phyloP scores from a whole-genome alignment of 1,284 basidiomycete species.

The Sporisorium sorghi region DNA sequence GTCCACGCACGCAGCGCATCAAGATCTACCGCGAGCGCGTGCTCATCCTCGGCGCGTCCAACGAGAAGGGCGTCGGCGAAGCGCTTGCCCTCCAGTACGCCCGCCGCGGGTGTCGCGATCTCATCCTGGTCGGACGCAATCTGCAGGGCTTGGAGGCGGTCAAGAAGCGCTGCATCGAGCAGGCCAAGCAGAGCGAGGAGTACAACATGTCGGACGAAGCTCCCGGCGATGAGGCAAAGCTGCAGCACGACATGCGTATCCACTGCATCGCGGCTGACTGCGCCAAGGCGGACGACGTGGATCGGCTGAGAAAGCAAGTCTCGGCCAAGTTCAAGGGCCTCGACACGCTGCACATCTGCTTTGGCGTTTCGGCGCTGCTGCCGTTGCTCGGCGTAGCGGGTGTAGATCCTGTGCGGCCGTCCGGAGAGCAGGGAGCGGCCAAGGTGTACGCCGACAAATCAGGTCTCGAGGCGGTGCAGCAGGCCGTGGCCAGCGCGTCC shows the following conservation, averaged over 20 bases:
- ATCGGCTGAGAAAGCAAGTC: conserved; percentile 75
- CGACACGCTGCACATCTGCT: conserved; percentile 85
- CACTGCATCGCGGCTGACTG: conserved; percentile 76
- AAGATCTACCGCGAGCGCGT: conserved; percentile 76
- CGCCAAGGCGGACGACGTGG: conserved; percentile 77
- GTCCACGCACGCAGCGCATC: conserved; percentile 56
- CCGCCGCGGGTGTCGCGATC: conserved; percentile 78
- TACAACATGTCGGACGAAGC: conserved; percentile 56
- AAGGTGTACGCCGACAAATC: conserved; percentile 72
- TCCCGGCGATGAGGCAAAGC: conserved; percentile 45
- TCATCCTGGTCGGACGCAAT: conserved; percentile 80
- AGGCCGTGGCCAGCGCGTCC: conserved; percentile 67
- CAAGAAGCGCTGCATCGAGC: conserved; percentile 74
- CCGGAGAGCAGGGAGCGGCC: conserved; percentile 69
- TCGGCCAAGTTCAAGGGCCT: conserved; percentile 78
- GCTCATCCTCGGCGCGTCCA: conserved; percentile 81
- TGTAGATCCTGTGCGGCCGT: conserved; percentile 71
- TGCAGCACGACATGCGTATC: conserved; percentile 55
- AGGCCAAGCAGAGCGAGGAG: conserved; percentile 47
- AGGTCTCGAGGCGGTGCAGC: conserved; percentile 69
- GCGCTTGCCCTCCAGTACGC: conserved; percentile 81
- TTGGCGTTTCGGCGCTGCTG: conserved; percentile 85
- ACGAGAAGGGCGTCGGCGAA: conserved; percentile 79
- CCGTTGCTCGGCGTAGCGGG: conserved; percentile 82
- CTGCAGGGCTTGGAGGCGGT: conserved; percentile 75